phyloP scores from a whole-genome alignment of 108 stramenopile genomes.

The Cylindrotheca fusiformis region DNA sequence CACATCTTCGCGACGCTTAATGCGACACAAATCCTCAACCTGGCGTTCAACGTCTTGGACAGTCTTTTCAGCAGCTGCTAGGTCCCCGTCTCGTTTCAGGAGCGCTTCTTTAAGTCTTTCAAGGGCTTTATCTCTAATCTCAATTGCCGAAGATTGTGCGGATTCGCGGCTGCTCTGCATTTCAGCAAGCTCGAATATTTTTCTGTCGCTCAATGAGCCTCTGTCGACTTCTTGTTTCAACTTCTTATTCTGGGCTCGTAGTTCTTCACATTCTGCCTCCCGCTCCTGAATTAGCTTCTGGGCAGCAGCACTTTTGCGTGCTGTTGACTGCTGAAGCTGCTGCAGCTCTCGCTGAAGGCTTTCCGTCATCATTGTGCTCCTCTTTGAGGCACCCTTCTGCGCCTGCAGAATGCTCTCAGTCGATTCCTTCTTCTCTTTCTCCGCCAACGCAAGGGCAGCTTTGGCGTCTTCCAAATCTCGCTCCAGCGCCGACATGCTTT shows the following conservation, averaged over 20 bases:
- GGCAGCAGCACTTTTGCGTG: slow-evolving; percentile 81
- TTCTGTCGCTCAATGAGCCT: slow-evolving; percentile 80
- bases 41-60: slow-evolving; percentile 66
- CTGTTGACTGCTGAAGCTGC: slow-evolving; percentile 74
- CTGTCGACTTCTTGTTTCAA: slow-evolving; percentile 85
- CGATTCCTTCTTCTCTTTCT: slow-evolving; percentile 44
- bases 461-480: slow-evolving; percentile 48
- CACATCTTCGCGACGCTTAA: slow-evolving; percentile 80
- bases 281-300: slow-evolving; percentile 77
- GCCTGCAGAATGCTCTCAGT: slow-evolving; percentile 47
- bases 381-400: slow-evolving; percentile 53
- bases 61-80: slow-evolving; percentile 67
- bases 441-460: slow-evolving; percentile 36
- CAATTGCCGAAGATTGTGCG: slow-evolving; percentile 66
- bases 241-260: slow-evolving; percentile 66
- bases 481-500: slow-evolving; percentile 44
- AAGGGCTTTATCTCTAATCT: slow-evolving; percentile 73
- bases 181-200: slow-evolving; percentile 85
- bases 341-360: slow-evolving; percentile 72
- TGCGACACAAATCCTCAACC: slow-evolving; percentile 74
- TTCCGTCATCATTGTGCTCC: slow-evolving; percentile 55
- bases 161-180: slow-evolving; percentile 87
- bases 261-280: slow-evolving; percentile 68
- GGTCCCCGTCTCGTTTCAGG: slow-evolving; percentile 64
- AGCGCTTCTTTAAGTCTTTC: slow-evolving; percentile 62